Conservation (phyloP, 2,329 filamentous ascomycete species). For the Claviceps citrina region DNA sequence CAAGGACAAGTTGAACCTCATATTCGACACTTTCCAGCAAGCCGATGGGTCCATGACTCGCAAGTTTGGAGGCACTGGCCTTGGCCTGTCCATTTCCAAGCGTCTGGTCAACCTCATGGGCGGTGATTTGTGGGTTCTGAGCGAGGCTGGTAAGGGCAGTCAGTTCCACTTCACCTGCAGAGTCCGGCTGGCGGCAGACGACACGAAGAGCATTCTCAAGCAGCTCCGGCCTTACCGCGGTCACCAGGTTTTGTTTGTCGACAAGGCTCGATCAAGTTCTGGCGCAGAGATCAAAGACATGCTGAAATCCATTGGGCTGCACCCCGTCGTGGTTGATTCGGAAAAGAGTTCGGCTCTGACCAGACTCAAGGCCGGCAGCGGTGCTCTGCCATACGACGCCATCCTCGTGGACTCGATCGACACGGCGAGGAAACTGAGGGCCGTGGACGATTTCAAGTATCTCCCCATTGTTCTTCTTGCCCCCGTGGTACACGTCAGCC, state of each 20-base stretch:
- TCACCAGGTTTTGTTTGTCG: slow-evolving; percentile 86
- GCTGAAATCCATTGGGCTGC: slow-evolving; percentile 62
- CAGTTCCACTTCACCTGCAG: slow-evolving; percentile 94
- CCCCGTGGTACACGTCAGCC: slow-evolving; percentile 73
- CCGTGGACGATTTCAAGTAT: slow-evolving; percentile 92
- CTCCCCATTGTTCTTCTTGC: slow-evolving; percentile 88
- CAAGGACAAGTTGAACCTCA: slow-evolving; percentile 84
- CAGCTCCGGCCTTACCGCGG: slow-evolving; percentile 81
- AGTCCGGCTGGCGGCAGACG: slow-evolving; percentile 68
- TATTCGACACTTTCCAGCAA: slow-evolving; percentile 98
- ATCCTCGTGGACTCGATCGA: slow-evolving; percentile 91
- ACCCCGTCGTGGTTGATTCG: slow-evolving; percentile 73
- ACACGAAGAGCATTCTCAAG: slow-evolving; percentile 62
- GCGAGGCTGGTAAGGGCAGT: slow-evolving; percentile 78
- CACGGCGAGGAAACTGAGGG: slow-evolving; percentile 69
- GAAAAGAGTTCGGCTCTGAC: slow-evolving; percentile 47
- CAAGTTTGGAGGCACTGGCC: slow-evolving; percentile 87
- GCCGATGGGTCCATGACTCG: slow-evolving; percentile 92
- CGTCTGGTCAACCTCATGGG: slow-evolving; percentile 91
- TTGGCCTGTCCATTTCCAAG: slow-evolving; percentile 90
- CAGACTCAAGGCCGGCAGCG: slow-evolving; percentile 32
- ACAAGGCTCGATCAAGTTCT: slow-evolving; percentile 69
- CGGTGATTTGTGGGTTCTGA: slow-evolving; percentile 90
- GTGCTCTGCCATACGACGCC: slow-evolving; percentile 69
- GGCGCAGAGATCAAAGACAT: slow-evolving; percentile 63